Conservation (phyloP, 352 stramenopile genomes). For the Phytophthora fragariae region DNA sequence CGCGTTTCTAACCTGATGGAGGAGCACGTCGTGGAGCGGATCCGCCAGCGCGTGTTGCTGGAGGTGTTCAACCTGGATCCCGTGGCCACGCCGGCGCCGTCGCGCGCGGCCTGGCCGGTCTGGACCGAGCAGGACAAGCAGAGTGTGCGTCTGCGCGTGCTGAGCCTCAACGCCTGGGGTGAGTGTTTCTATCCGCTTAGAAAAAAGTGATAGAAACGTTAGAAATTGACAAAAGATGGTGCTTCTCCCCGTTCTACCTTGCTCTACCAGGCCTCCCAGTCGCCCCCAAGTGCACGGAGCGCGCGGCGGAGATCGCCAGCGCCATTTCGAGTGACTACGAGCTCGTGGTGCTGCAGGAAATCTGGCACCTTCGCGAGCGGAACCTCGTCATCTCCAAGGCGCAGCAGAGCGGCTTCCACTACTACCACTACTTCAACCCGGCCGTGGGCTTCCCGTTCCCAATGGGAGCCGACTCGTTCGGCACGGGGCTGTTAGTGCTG, state of each 20-base stretch:
- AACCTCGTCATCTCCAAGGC: slow-evolving; percentile 74
- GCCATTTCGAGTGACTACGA: slow-evolving; percentile 74
- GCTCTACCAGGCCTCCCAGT: slow-evolving; percentile 60
- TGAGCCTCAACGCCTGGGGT: slow-evolving; percentile 86
- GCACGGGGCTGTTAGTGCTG: slow-evolving; percentile 78
- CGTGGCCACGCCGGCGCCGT: slow-evolving; percentile 52
- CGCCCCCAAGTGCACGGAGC: slow-evolving; percentile 73
- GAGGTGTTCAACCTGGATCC: slow-evolving; percentile 71
- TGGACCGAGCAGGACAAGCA: slow-evolving; percentile 35
- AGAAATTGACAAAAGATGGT: background rate
- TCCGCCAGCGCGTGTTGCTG: slow-evolving; percentile 61
- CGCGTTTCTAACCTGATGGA: slow-evolving; percentile 23
- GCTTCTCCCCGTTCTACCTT: slow-evolving; percentile 1
- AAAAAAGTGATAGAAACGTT: slow-evolving; percentile 24
- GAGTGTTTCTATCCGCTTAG: background rate
- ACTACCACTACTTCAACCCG: slow-evolving; percentile 88
- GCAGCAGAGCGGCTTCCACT: slow-evolving; percentile 65
- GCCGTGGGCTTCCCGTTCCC: slow-evolving; percentile 81
- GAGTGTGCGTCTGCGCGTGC: slow-evolving; percentile 57
- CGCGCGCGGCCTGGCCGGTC: slow-evolving; percentile 41
- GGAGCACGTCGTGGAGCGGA: slow-evolving; percentile 39
- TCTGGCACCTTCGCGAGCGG: slow-evolving; percentile 84
- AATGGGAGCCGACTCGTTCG: slow-evolving; percentile 74
- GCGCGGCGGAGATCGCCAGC: slow-evolving; percentile 68
- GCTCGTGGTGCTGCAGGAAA: slow-evolving; percentile 86